Evolutionary conservation across 2,329 filamentous ascomycete genomes (phyloP).

Genomic region (Monosporascus sp.): DNA sequence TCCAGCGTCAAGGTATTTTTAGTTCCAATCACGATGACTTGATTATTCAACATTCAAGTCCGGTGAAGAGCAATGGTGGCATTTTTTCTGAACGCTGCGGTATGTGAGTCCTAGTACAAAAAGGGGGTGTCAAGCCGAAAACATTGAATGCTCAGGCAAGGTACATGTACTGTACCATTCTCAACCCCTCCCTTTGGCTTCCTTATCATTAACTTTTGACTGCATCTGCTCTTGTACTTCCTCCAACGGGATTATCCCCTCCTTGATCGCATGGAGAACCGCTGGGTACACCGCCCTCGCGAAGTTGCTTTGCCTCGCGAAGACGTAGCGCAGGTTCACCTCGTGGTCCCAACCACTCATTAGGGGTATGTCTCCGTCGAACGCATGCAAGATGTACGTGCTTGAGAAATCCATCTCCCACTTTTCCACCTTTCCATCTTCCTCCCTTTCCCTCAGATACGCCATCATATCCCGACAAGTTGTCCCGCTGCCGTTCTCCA

Average conservation of each 20-base stretch:
- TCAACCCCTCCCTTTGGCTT: too few species aligned
- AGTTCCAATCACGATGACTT: too few species aligned
- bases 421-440: slow-evolving; percentile 5
- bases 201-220: too few species aligned
- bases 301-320: slow-evolving; percentile 14
- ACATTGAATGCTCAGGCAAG: too few species aligned
- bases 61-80: too few species aligned
- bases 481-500: too few species aligned
- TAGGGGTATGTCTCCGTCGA: slow-evolving; percentile 8
- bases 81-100: too few species aligned
- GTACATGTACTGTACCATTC: too few species aligned
- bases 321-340: slow-evolving; percentile 14
- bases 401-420: slow-evolving; percentile 22
- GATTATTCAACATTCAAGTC: too few species aligned
- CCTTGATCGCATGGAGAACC: slow-evolving; percentile 9
- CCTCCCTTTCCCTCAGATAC: slow-evolving; percentile 10
- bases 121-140: too few species aligned
- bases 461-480: neutral
- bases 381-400: slow-evolving; percentile 19
- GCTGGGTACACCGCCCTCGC: slow-evolving; percentile 14
- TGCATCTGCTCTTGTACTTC: neutral
- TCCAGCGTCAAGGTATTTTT: too few species aligned
- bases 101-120: too few species aligned
- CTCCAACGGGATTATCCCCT: slow-evolving; percentile 3
- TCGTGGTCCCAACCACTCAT: slow-evolving; percentile 13